These are phyloP conservation scores for Yarrowia hollandica DNA, from an alignment of 805 yeast species.

Conservation along the genomic window DNA sequence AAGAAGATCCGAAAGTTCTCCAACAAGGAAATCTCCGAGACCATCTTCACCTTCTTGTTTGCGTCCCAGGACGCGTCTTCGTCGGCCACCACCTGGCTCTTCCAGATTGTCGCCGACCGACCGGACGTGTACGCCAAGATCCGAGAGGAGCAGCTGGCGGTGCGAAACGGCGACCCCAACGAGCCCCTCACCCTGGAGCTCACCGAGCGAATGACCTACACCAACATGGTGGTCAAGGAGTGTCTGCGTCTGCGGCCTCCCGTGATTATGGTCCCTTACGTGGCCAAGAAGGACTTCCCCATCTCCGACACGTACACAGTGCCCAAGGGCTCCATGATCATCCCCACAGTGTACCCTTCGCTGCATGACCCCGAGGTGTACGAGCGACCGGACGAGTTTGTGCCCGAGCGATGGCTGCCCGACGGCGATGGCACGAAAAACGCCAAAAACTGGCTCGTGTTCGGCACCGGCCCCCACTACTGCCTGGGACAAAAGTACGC, in stretches of 20 bases:
- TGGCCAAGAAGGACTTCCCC: constrained; percentile 83
- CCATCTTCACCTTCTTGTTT: constrained; percentile 91
- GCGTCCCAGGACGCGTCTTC: constrained; percentile 99
- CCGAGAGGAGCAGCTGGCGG: constrained; percentile 85
- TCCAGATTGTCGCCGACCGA: constrained; percentile 93
- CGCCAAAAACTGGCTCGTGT: constrained; percentile 91
- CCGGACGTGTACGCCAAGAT: constrained; percentile 85
- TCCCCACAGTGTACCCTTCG: constrained; percentile 93
- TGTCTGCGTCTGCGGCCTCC: constrained; percentile 95
- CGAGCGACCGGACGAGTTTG: constrained; percentile 88
- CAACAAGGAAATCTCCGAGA: constrained; percentile 91
- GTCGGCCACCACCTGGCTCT: constrained; percentile 95
- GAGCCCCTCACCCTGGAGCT: constrained; percentile 64
- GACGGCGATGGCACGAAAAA: constrained; percentile 74
- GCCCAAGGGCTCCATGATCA: constrained; percentile 96
- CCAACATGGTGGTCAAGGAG: constrained; percentile 88
- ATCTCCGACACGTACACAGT: constrained; percentile 80
- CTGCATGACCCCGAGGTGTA: constrained; percentile 97
- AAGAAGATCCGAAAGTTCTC: constrained; percentile 76
- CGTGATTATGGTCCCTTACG: constrained; percentile 96
- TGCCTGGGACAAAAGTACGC: constrained; percentile 96
- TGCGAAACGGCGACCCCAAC: constrained; percentile 74
- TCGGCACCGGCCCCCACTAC: constrained; percentile 96
- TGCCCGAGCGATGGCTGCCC: constrained; percentile 90
- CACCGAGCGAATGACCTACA: constrained; percentile 84